Evolutionary conservation across 2,329 filamentous ascomycete genomes (phyloP), one percentile per base, ranked within the genome.

Genomic region (Dothidotthia symphoricarpi): DNA sequence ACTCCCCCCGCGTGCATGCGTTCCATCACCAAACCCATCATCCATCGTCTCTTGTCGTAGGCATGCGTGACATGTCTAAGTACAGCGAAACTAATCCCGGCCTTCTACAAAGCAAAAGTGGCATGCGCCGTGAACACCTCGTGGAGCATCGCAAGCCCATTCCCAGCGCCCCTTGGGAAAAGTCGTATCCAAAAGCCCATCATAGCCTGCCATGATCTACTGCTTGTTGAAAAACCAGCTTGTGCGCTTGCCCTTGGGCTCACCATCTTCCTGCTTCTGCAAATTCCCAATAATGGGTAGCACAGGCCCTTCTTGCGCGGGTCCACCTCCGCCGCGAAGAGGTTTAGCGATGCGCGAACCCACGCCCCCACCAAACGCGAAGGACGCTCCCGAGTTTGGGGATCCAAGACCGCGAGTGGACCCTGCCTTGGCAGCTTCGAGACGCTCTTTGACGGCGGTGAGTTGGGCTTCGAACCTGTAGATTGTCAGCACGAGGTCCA

Each of bases 401-500:
- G 81, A 80, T n/a, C 63, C 63, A 38, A 96, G 80, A 36, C 88
- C 89, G 51, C 89, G 85, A 9, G 90, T 95, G 51, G 86, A 93
- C 59, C 90, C 88, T 32, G 84, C 81, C 72, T 97, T 98, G 66
- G 90, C 93, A 35, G 88, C 86, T 71, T 98, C 93, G 52, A 98
- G 84, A 47, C 93, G 87, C 68, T 98, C 93, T 76, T 97, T 98
- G 71, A 98, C 93, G 34, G 90, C 89, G 28, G 89, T 86, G 65
- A 98, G 86, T 72, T 98, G 93, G 25, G 88, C 85, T 75, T 98
- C 93, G 75, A 98, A 98, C 68, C 93, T 97, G 65, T 31, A 15
- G 9, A 14, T n/a, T 5, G 29, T 53, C 29, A 57, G 45, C 19
- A 28, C 11, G 8, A 24, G 31, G 6, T 25, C 3, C 15, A 3